Evolutionary conservation across 805 yeast genomes (phyloP).

Genomic region (Saturnispora quitensis): DNA sequence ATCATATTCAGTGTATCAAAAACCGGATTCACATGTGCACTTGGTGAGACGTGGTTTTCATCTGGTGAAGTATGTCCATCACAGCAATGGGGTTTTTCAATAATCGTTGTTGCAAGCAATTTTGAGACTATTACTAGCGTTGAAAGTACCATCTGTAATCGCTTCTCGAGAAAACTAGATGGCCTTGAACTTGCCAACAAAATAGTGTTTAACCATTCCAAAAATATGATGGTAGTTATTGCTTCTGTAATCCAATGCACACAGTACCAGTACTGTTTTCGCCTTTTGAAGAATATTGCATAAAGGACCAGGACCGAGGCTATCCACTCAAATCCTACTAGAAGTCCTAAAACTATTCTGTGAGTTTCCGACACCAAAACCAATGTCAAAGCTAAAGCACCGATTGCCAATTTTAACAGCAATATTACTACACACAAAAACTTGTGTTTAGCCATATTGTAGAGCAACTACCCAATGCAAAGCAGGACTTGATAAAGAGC

Average conservation of each 20-base stretch:
- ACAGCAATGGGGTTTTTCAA: neutral
- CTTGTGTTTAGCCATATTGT: neutral
- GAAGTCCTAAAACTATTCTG: neutral
- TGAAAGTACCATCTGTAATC: neutral
- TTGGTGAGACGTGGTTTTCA: neutral
- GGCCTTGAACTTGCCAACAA: neutral
- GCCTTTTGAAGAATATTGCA: neutral
- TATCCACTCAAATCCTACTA: neutral
- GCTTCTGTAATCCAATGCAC: neutral
- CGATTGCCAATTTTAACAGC: neutral
- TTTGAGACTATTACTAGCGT: neutral
- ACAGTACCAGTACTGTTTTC: neutral
- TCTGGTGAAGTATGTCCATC: neutral
- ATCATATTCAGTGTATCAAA: neutral
- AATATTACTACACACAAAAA: neutral
- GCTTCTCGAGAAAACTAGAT: neutral
- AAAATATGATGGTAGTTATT: neutral
- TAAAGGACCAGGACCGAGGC: neutral
- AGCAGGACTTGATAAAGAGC: neutral
- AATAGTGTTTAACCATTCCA: neutral
- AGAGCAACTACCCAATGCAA: neutral
- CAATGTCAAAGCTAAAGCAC: neutral
- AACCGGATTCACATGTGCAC: neutral
- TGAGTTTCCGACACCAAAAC: neutral
- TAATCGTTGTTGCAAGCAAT: neutral